Percentiles rank a stretch among this genome's conserved stretches.
Evolutionary conservation across 495 filamentous ascomycete species (phyloP).

Genomic region (Cladorrhinum samala): DNA sequence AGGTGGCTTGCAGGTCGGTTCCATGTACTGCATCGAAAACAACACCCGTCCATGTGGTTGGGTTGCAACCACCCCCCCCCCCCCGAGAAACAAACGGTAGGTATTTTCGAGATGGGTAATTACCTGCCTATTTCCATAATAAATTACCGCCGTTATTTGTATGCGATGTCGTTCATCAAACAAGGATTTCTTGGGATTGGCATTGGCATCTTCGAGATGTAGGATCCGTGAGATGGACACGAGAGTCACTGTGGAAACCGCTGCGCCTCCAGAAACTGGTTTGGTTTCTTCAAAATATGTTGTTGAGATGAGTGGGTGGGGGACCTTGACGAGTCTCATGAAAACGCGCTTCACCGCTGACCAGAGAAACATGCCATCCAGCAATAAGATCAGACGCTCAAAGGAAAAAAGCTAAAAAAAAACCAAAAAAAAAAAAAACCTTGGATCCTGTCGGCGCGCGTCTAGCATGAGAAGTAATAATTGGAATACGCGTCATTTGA

Average conservation of each 20-base stretch:
- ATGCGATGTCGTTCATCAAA: no score
- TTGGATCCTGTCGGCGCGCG: no score
- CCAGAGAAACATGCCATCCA: constrained; percentile 7
- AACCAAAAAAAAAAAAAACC: no score
- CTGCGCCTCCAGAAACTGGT: constrained; percentile 12
- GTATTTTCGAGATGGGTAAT: no score
- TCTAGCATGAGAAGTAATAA: no score
- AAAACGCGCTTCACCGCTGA: constrained; percentile 3
- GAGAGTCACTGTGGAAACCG: constrained; percentile 1
- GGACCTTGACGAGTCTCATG: no score
- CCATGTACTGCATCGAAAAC: not conserved
- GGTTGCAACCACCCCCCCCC: not conserved
- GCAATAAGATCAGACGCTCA: constrained; percentile 7
- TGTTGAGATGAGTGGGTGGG: no score
- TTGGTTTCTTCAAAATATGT: constrained; percentile 4
- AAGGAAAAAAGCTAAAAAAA: not conserved
- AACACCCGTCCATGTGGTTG: not conserved
- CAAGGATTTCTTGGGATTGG: no score
- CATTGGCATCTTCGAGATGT: no score
- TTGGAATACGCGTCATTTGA: no score
- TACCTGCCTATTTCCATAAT: no score
- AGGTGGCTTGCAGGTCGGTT: not conserved
- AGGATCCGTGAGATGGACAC: not conserved
- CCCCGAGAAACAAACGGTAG: not conserved
- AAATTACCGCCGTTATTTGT: no score